These are phyloP conservation scores for Ophiocordyceps sinensis DNA, from an alignment of 2,329 filamentous ascomycete genomes.

Conservation along the genomic window DNA sequence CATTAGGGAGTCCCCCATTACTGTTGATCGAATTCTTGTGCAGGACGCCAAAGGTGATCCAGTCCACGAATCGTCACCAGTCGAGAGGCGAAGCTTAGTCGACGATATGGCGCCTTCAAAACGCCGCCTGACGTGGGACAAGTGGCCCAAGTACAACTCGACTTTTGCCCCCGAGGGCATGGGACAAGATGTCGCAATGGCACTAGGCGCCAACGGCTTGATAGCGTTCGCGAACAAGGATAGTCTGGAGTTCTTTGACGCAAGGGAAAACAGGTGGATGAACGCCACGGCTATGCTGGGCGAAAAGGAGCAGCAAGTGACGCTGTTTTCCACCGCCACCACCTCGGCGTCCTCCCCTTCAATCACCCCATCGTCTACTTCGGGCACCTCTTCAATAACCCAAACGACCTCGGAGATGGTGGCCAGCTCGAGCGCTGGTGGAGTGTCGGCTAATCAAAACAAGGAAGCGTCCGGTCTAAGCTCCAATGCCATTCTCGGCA, in stretches of 20 bases:
- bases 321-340: slow-evolving; percentile 9
- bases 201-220: slow-evolving; percentile 48
- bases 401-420: slow-evolving; percentile 9
- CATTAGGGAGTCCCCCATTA: slow-evolving; percentile 58
- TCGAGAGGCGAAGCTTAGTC: slow-evolving; percentile 19
- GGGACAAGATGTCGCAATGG: slow-evolving; percentile 57
- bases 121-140: slow-evolving; percentile 36
- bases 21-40: slow-evolving; percentile 55
- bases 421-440: not conserved
- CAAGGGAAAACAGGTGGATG: slow-evolving; percentile 61
- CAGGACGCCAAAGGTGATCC: slow-evolving; percentile 43
- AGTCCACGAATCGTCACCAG: slow-evolving; percentile 29
- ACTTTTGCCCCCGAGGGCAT: slow-evolving; percentile 50
- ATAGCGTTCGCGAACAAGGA: slow-evolving; percentile 63
- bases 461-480: slow-evolving; percentile 17
- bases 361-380: slow-evolving; percentile 12
- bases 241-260: slow-evolving; percentile 65
- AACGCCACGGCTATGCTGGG: slow-evolving; percentile 53
- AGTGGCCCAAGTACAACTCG: slow-evolving; percentile 70
- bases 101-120: slow-evolving; percentile 5
- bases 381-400: slow-evolving; percentile 6
- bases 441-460: slow-evolving; percentile 2
- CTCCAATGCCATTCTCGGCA: slow-evolving; percentile 54
- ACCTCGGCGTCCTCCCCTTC: slow-evolving; percentile 10
- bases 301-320: slow-evolving; percentile 24